Percentiles rank a stretch among this genome's conserved stretches.
Evolutionary conservation across 495 filamentous ascomycete species (phyloP).

Genomic region (Aspergillus kassunensis): DNA sequence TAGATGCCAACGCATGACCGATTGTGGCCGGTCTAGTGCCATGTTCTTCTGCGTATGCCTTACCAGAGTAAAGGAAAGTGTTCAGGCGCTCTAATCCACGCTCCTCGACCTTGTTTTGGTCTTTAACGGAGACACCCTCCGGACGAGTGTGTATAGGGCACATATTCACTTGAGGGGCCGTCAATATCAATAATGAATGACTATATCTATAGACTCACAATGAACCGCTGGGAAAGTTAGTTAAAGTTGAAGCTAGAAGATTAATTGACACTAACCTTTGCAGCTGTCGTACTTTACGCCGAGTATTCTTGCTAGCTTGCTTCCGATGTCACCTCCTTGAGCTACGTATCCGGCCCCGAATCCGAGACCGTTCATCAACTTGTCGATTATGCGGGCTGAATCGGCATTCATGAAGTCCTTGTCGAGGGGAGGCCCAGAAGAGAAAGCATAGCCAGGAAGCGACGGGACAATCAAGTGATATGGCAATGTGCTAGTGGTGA

Average conservation of each 20-base stretch:
- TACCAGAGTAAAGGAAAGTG: conserved; percentile 36
- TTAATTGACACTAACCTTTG: conserved; percentile 31
- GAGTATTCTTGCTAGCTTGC: conserved; percentile 43
- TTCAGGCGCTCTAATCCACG: conserved; percentile 26
- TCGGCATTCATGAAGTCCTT: conserved; percentile 41
- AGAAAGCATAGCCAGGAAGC: conserved; percentile 60
- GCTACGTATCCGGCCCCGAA: conserved; percentile 58
- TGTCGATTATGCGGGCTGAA: conserved; percentile 47
- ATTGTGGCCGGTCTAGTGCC: conserved; percentile 59
- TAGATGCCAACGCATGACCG: conserved; percentile 53
- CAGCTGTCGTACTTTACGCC: conserved; percentile 38
- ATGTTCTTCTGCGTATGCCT: conserved; percentile 55
- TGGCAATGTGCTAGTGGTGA: conserved; percentile 51
- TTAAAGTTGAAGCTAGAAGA: background rate
- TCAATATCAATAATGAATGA: conserved; percentile 2
- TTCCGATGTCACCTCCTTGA: conserved; percentile 67
- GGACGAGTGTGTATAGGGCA: conserved; percentile 52
- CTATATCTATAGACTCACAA: conserved; percentile 17
- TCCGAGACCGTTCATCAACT: conserved; percentile 57
- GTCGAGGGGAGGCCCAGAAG: conserved; percentile 47
- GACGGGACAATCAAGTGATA: conserved; percentile 66
- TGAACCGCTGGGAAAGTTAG: conserved; percentile 27
- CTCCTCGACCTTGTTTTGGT: conserved; percentile 33
- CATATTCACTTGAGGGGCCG: conserved; percentile 26
- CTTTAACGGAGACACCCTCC: conserved; percentile 47